Base-by-base conservation (phyloP, 2,329 filamentous ascomycete species). In the Colletotrichum kahawae region DNA sequence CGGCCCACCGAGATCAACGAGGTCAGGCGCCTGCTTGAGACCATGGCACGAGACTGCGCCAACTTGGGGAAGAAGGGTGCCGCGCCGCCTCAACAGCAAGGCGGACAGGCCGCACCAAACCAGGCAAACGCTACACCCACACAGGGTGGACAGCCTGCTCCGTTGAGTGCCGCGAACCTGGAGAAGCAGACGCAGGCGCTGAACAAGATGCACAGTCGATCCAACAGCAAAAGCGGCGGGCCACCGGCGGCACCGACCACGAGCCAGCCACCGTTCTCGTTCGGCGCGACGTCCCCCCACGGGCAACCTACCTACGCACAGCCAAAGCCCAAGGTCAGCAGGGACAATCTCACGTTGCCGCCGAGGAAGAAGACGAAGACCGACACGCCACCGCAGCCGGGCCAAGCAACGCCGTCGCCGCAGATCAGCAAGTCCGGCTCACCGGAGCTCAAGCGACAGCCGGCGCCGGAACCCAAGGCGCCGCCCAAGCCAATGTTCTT, bases 191-290 rank as follows among this genome's bases (percentile, higher is more conserved):
- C 86, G 4, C 86, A 89, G 74, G 85, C 85, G 6, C 81, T 87
- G 71, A 88, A 80, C 78, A 89, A 90, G 76, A 82, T 85, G 77
- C 87, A 87, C 70, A 85, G 87, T 74, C 85, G 85, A 69, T 83
- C 84, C 6, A 82, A 78, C 38, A 88, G 85, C 80, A 90, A 89
- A 79, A 83, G 83, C 10, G 85, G 84, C 10, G 87, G 89, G 76
- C 83, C 88, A 1, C 90, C 91, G 5, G 86, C 90, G 14, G 90
- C 91, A 12, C 91, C 91, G 18, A 92, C 90, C 0, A 88, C 88
- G 2, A 79, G 87, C 16, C 90, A 92, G 76, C 88, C 90, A 18
- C 91, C 91, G 0, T 92, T 91, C 80, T 83, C 85, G 31, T 87
- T 92, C 71, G 88, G 88, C 14, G 88, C 86, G 21, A 83, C 86